phyloP scores from a whole-genome alignment of 1,284 basidiomycete species.

The Psilocybe mexicana region DNA sequence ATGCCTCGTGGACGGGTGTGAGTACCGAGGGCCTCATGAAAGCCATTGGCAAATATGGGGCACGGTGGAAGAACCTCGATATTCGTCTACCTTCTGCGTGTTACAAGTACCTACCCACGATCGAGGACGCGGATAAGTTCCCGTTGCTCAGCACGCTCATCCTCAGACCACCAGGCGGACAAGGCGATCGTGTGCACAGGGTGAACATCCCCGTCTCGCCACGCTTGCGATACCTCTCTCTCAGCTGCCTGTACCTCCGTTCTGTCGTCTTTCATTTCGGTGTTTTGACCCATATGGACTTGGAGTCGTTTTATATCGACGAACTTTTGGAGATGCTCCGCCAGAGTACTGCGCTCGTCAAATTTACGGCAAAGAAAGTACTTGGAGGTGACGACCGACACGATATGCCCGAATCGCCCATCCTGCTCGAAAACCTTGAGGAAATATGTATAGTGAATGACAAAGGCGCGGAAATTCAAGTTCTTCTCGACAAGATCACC shows the following conservation, averaged over 20 bases:
- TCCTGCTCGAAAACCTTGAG: conserved; percentile 13
- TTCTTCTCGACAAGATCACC: conserved; percentile 16
- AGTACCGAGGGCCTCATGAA: conserved; percentile 17
- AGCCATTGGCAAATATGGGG: conserved; percentile 12
- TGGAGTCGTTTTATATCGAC: conserved; percentile 24
- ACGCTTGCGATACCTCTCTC: conserved; percentile 13
- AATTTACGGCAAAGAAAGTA: conserved; percentile 15
- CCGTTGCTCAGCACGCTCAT: conserved; percentile 16
- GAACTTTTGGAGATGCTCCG: conserved; percentile 21
- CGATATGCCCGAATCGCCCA: conserved; percentile 11
- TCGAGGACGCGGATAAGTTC: conserved; percentile 10
- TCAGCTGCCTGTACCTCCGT: conserved; percentile 21
- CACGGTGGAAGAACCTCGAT: conserved; percentile 18
- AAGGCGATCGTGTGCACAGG: conserved; percentile 18
- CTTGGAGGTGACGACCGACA: conserved; percentile 23
- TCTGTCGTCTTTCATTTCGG: conserved; percentile 19
- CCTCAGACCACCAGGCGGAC: conserved; percentile 21
- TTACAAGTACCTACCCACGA: conserved; percentile 16
- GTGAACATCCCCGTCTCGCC: conserved; percentile 14
- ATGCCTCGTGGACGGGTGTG: conserved; percentile 16
- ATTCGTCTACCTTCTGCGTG: conserved; percentile 21
- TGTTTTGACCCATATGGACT: conserved; percentile 16
- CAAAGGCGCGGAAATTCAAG: conserved; percentile 17
- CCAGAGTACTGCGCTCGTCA: conserved; percentile 14
- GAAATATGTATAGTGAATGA: conserved; percentile 18